Percentiles rank a stretch among this genome's conserved stretches.
Evolutionary conservation across 805 yeast species (phyloP).

Genomic region (Vanderwaltozyma verrucispora): DNA sequence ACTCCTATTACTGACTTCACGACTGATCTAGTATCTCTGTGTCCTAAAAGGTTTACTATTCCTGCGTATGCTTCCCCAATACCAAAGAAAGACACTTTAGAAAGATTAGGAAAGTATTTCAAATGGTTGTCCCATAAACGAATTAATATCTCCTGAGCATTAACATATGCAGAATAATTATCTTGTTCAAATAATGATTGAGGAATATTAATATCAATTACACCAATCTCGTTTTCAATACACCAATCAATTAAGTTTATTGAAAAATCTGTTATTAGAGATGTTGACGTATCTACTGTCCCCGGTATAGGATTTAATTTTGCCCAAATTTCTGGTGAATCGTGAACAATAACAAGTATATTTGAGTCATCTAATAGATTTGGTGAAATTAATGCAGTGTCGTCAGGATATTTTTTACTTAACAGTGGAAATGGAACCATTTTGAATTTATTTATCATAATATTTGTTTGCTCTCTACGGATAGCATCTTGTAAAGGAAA

Average conservation of each 20-base stretch:
- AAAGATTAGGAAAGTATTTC: slow-evolving; percentile 54
- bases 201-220: slow-evolving; percentile 77
- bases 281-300: slow-evolving; percentile 58
- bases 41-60: slow-evolving; percentile 78
- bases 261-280: slow-evolving; percentile 68
- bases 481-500: slow-evolving; percentile 59
- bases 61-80: slow-evolving; percentile 86
- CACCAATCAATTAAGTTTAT: slow-evolving; percentile 63
- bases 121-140: slow-evolving; percentile 91
- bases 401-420: slow-evolving; percentile 25
- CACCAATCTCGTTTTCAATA: slow-evolving; percentile 49
- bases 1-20: slow-evolving; percentile 65
- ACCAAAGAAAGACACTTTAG: slow-evolving; percentile 71
- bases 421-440: slow-evolving; percentile 63
- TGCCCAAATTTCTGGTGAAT: slow-evolving; percentile 90
- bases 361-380: slow-evolving; percentile 53
- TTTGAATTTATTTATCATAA: slow-evolving; percentile 41
- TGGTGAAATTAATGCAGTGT: slow-evolving; percentile 45
- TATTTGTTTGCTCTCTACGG: slow-evolving; percentile 55
- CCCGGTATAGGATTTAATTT: slow-evolving; percentile 72
- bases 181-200: slow-evolving; percentile 36
- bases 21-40: slow-evolving; percentile 54
- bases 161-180: slow-evolving; percentile 48
- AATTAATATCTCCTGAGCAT: slow-evolving; percentile 66
- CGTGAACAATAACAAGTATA: slow-evolving; percentile 67